Evolutionary conservation across 345 rosid species (phyloP).

Genomic region (Aurinia saxatilis): DNA sequence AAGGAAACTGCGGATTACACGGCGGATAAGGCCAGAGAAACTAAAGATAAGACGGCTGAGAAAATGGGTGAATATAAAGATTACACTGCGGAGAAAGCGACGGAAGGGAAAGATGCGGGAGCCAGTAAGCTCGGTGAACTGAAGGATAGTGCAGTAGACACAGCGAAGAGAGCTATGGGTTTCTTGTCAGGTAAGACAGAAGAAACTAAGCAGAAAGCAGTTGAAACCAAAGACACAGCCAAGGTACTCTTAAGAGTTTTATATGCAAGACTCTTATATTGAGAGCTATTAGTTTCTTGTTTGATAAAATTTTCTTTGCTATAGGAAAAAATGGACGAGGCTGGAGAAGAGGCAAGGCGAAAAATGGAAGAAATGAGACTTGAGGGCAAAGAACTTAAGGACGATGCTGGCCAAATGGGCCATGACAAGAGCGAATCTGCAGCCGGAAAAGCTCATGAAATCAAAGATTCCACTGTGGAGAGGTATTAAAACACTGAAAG

Average conservation of each 20-base stretch:
- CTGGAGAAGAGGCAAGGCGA: constrained; percentile 42
- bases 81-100: constrained; percentile 21
- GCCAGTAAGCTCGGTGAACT: constrained; percentile 32
- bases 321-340: constrained; percentile 41
- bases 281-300: too few relatives aligned
- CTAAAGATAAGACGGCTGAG: constrained; percentile 9
- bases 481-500: neutral
- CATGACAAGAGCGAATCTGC: constrained; percentile 37
- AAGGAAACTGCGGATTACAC: constrained; percentile 18
- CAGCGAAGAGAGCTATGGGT: constrained; percentile 52
- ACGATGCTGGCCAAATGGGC: constrained; percentile 20
- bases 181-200: constrained; percentile 48
- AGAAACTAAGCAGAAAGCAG: constrained; percentile 44
- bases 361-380: constrained; percentile 53
- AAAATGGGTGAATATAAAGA: constrained; percentile 15
- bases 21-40: constrained; percentile 13
- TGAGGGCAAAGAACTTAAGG: constrained; percentile 27
- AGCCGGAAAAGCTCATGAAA: constrained; percentile 24
- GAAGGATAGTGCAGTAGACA: constrained; percentile 48
- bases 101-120: constrained; percentile 31
- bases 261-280: too few relatives aligned
- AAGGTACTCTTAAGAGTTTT: constrained; percentile 23
- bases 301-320: constrained; percentile 1
- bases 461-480: neutral
- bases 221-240: constrained; percentile 40